Evolutionary conservation across 148 eudicot genomes (phyloP), one percentile per base, ranked within the genome.

Genomic region (Persicaria maculosa): DNA sequence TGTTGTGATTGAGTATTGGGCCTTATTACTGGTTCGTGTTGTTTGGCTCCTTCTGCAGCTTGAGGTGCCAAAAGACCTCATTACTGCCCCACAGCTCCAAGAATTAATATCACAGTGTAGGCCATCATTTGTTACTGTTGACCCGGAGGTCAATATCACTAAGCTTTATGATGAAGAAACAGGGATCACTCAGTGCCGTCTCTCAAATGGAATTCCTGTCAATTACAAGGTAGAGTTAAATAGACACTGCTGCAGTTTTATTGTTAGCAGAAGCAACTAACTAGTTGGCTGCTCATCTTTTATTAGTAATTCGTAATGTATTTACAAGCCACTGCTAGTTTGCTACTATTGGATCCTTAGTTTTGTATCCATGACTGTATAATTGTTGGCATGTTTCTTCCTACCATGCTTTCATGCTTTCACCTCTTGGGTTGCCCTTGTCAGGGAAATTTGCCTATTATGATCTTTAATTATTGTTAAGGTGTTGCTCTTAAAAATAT

Each of bases 31-130:
- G 73, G 72, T 61, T 71, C 31, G 57, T 75, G 14, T 75, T 72
- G 47, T 3, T 78, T 77, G 67, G 55, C 74, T 31, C 4, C 45
- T 16, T 72, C 48, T 87, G 85, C 89, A 95, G 99, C 94, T 96
- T 77, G 97, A 96, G 83, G 93, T 96, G 83, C 99, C 99, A 61
- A 96, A 89, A 78, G 91, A 92, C 78, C 88, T 96, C 72, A 83
- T 96, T 76, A 83, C 88, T 73, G 71, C 83, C 50, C 73, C 80
- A 67, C 87, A 89, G 59, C 87, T 96, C 55, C 78, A 86, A 73
- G 90, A 96, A 72, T 74, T 92, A 78, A 79, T 68, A 83, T 75
- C 85, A 78, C 73, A 84, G 75, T 86, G 77, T 44, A 80, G 71
- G 77, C 99, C 99, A 47, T 79, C 81, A 44, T 96, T 92, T 77